phyloP scores from a whole-genome alignment of 1,139 yeast species.

The Yamadazyma buinensis region DNA sequence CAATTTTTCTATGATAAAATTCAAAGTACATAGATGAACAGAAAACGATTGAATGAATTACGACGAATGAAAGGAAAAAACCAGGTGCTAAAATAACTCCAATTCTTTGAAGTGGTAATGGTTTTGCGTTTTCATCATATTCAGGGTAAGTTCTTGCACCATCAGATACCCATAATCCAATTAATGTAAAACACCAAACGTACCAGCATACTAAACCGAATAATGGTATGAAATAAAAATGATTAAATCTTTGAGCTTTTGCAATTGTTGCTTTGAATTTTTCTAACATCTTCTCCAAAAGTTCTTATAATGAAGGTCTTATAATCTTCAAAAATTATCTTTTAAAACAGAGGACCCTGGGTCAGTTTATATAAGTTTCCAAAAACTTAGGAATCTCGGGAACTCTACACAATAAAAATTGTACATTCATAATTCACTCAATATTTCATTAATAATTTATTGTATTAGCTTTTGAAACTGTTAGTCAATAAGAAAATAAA shows the following conservation, averaged over 20 bases:
- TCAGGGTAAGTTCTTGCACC: slow-evolving; percentile 22
- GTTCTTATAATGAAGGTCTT: no score
- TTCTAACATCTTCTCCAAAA: neutral
- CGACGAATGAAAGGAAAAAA: slow-evolving; percentile 21
- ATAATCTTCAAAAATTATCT: no score
- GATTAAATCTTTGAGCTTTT: slow-evolving; percentile 18
- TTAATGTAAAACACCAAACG: slow-evolving; percentile 20
- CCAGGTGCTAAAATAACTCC: slow-evolving; percentile 25
- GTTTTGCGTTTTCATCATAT: slow-evolving; percentile 16
- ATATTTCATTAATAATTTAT: no score
- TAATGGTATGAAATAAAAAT: slow-evolving; percentile 25
- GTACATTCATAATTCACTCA: no score
- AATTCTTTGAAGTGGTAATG: slow-evolving; percentile 25
- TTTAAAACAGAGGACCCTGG: neutral
- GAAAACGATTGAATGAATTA: slow-evolving; percentile 24
- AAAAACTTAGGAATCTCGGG: no score
- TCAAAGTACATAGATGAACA: slow-evolving; percentile 26
- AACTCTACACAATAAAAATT: no score
- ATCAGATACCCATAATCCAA: slow-evolving; percentile 22
- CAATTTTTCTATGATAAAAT: slow-evolving; percentile 28
- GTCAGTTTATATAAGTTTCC: neutral
- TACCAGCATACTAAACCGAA: slow-evolving; percentile 29
- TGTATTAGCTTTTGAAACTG: no score
- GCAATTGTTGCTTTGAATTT: neutral
- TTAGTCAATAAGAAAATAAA: no score